Base-by-base conservation (phyloP, 805 yeast genomes). In the Suhomyces vadensis region DNA sequence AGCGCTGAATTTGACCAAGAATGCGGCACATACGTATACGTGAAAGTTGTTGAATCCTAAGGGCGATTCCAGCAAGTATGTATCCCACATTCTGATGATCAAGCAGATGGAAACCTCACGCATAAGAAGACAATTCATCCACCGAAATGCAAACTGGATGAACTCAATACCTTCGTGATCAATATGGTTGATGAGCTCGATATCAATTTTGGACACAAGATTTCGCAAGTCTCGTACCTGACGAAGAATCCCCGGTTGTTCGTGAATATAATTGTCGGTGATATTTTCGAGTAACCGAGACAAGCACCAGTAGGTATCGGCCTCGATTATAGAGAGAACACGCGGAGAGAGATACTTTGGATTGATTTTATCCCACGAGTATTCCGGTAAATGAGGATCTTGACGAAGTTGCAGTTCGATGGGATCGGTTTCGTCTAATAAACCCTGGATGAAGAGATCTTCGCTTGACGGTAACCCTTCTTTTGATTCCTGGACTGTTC, bases 81-180 rank as follows among this genome's bases (percentile, higher is more conserved):
- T 91, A 60, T 94, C 99, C 98, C 99, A 94, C 96, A 94, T 92
- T 44, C 99, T 75, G 17, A 91, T 82, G 4, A 91, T 86, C 48
- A 88, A 78, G 23, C 72, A 71, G 57, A 94, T 81, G 33, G 84
- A 81, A 36, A 94, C 74, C 57, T 94, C 99, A 52, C 99, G 79
- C 99, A 94, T 94, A 39, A 94, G 70, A 57, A 94, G 71, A 69
- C 99, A 94, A 66, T 94, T 94, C 98, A 94, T 94, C 99, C 99
- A 94, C 53, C 99, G 75, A 69, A 94, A 94, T 16, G 97, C 81
- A 64, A 94, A 94, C 65, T 94, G 99, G 51, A 94, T 81, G 58
- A 94, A 94, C 64, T 94, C 96, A n/a, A 94, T 81, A 38, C 87
- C 87, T 60, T 94, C 97, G 1, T 64, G 58, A 47, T 83, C 82